These are phyloP conservation scores for Clarireedia sp. DNA, from an alignment of 2,329 filamentous ascomycete species.

Conservation along the genomic window DNA sequence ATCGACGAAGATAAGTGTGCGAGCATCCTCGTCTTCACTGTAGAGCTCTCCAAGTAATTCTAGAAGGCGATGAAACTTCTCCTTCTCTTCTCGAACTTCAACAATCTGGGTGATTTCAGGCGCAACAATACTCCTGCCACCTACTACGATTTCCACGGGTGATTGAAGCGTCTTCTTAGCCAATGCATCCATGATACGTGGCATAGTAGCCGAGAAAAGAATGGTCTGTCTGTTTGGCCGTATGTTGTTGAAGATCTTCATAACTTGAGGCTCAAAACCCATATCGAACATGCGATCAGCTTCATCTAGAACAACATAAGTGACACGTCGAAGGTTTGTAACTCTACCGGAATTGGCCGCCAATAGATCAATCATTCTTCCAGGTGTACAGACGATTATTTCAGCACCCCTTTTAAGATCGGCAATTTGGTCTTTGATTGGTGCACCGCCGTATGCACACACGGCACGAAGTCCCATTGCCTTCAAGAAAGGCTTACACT, in stretches of 20 bases:
- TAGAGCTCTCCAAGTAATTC: constrained; percentile 84
- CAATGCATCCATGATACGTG: constrained; percentile 81
- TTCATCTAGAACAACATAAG: constrained; percentile 92
- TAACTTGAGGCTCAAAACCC: constrained; percentile 97
- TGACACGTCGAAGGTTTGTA: constrained; percentile 80
- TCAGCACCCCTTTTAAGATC: constrained; percentile 92
- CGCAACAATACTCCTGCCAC: constrained; percentile 77
- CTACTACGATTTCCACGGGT: constrained; percentile 86
- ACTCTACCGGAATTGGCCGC: constrained; percentile 91
- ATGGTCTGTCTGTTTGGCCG: constrained; percentile 90
- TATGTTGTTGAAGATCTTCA: constrained; percentile 90
- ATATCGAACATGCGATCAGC: constrained; percentile 99
- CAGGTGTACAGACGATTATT: constrained; percentile 90
- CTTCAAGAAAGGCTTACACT: constrained; percentile 91
- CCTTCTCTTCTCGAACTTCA: constrained; percentile 72
- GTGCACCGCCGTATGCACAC: constrained; percentile 88
- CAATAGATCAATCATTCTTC: constrained; percentile 89
- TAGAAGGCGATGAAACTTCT: constrained; percentile 77
- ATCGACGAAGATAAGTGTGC: constrained; percentile 85
- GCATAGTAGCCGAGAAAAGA: constrained; percentile 94
- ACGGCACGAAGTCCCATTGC: constrained; percentile 77
- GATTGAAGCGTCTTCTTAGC: constrained; percentile 81
- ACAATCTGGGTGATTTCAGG: constrained; percentile 92
- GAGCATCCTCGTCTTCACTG: constrained; percentile 78
- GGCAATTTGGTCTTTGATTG: constrained; percentile 95